Conservation (phyloP, 768 basidiomycete genomes). For the Mycena pura region DNA sequence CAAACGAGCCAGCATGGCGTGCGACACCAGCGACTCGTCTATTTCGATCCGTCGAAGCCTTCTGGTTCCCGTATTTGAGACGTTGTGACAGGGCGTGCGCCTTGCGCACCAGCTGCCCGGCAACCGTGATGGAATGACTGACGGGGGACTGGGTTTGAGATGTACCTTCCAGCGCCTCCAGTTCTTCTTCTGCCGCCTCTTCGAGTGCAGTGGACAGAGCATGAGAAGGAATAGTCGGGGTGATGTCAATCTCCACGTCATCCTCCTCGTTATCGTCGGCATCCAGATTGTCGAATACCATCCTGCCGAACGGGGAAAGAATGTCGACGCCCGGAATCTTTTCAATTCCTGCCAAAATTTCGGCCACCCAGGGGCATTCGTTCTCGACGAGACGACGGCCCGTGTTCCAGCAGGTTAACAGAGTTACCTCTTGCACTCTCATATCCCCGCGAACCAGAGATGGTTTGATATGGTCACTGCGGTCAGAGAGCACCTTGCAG, state of each 20-base stretch:
- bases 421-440: conserved; percentile 29
- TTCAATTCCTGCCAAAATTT: not conserved
- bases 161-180: not conserved
- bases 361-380: not conserved
- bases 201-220: not conserved
- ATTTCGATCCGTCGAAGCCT: not conserved
- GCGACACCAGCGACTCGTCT: not conserved
- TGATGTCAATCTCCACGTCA: not conserved
- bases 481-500: conserved; percentile 26
- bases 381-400: conserved; percentile 24
- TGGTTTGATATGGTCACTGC: conserved; percentile 43
- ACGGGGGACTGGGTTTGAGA: not conserved
- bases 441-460: conserved; percentile 41
- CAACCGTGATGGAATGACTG: not conserved
- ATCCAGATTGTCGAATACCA: not conserved
- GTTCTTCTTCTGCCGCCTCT: conserved; percentile 8
- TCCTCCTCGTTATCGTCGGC: not conserved
- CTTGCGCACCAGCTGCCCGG: not conserved
- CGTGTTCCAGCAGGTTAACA: conserved; percentile 39
- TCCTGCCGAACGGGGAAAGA: not conserved
- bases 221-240: not conserved
- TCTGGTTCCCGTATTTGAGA: not conserved
- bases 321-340: not conserved
- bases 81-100: not conserved
- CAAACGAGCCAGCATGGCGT: not conserved